Conservation (phyloP, 2,329 filamentous ascomycete species). For the Albophoma yamanashiensis region DNA sequence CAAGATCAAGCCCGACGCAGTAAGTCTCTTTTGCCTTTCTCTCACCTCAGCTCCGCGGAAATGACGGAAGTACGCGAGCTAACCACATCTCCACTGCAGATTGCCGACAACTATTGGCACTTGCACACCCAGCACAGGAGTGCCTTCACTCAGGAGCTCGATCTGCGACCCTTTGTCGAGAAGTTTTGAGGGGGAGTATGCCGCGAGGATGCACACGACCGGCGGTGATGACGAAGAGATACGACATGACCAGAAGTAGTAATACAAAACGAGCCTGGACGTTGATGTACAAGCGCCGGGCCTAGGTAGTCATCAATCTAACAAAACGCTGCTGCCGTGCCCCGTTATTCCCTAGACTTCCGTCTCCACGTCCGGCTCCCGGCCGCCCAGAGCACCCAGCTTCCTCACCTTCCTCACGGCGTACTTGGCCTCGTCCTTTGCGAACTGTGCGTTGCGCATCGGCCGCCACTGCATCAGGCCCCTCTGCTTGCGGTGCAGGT, state of each 20-base stretch:
- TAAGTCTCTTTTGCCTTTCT: constrained; percentile 30
- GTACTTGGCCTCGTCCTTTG: constrained; percentile 76
- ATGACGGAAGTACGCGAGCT: neutral
- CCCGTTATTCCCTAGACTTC: constrained; percentile 37
- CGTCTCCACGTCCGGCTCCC: constrained; percentile 83
- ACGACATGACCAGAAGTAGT: neutral
- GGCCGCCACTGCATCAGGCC: constrained; percentile 95
- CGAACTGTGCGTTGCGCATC: constrained; percentile 75
- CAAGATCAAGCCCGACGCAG: constrained; percentile 66
- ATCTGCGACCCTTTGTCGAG: constrained; percentile 70
- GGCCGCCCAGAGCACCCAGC: constrained; percentile 65
- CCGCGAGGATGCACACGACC: too few species aligned
- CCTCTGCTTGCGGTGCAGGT: constrained; percentile 74
- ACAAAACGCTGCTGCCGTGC: too few species aligned
- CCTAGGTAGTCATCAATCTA: neutral
- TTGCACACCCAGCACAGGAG: constrained; percentile 72
- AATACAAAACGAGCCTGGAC: neutral
- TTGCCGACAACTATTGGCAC: constrained; percentile 80
- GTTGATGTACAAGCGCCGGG: neutral
- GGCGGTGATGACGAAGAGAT: too few species aligned
- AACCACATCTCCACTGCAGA: constrained; percentile 35
- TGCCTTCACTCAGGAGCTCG: constrained; percentile 72
- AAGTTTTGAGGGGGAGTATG: constrained; percentile 50
- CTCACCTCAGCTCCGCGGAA: neutral
- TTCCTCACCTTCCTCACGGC: constrained; percentile 66